Conservation (phyloP, 164 flowering plant species). For the Litsea cubeba region DNA sequence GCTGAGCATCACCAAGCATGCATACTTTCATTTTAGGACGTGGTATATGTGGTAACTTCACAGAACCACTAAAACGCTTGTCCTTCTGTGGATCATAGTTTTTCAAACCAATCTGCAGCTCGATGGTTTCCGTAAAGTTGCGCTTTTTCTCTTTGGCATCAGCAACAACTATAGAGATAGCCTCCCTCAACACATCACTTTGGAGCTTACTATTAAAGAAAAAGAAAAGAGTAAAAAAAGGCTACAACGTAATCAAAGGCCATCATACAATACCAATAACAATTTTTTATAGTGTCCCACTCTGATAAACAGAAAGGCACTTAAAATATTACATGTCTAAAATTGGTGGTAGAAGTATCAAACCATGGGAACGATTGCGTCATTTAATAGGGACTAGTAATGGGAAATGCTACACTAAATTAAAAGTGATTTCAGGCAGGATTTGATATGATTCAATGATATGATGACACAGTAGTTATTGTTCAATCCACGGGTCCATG, state of each 20-base stretch:
- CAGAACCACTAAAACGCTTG: conserved; percentile 34
- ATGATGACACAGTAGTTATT: no score
- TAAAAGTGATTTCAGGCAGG: no score
- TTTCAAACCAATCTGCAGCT: conserved; percentile 26
- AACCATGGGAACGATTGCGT: no score
- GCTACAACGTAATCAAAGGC: neutral
- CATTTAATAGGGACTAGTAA: no score
- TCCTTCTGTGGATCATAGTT: conserved; percentile 22
- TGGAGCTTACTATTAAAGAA: conserved; percentile 8
- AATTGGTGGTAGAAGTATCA: no score
- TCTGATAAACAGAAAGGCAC: no score
- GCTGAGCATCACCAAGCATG: conserved; percentile 45
- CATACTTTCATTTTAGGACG: conserved; percentile 43
- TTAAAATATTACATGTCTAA: no score
- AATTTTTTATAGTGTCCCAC: no score
- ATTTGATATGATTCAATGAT: no score
- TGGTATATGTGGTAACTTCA: conserved; percentile 26
- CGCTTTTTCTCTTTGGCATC: conserved; percentile 28
- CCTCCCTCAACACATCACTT: conserved; percentile 9
- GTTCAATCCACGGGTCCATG: no score
- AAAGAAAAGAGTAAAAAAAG: neutral
- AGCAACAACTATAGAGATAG: conserved; percentile 1
- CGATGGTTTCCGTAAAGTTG: conserved; percentile 34
- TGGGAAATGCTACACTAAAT: no score
- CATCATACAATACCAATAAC: no score